Conservation (phyloP, 371 early-diverging fungal genomes). For the Mortierella sp. region DNA sequence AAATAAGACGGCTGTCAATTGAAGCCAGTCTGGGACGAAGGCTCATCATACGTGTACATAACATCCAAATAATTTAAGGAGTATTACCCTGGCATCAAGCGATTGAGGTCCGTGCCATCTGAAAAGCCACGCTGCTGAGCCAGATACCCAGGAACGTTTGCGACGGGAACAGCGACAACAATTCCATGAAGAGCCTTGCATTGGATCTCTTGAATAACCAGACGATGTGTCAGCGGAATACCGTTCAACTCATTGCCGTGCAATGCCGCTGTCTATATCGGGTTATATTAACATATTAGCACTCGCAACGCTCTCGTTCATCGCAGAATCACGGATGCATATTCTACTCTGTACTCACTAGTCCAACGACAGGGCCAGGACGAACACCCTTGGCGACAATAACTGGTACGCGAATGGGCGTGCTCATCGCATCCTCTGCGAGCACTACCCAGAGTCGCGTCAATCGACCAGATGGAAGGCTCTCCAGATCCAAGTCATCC, state of each 20-base stretch:
- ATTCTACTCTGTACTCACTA: slow-evolving; percentile 27
- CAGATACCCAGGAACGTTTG: slow-evolving; percentile 89
- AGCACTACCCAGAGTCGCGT: slow-evolving; percentile 70
- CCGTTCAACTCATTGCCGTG: slow-evolving; percentile 96
- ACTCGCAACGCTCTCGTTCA: too few relatives aligned
- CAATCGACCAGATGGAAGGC: slow-evolving; percentile 62
- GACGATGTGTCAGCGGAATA: slow-evolving; percentile 89
- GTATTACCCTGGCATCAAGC: slow-evolving; percentile 83
- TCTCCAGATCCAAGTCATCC: slow-evolving; percentile 58
- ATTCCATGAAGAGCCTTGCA: slow-evolving; percentile 80
- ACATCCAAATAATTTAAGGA: background rate
- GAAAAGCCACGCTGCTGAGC: slow-evolving; percentile 84
- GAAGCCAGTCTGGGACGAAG: too few relatives aligned
- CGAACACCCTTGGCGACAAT: slow-evolving; percentile 69
- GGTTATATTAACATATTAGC: too few relatives aligned
- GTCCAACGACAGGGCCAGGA: slow-evolving; percentile 66
- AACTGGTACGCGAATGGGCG: slow-evolving; percentile 71
- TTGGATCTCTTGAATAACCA: slow-evolving; percentile 83
- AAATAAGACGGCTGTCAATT: too few relatives aligned
- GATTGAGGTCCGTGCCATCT: slow-evolving; percentile 87
- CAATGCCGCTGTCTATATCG: slow-evolving; percentile 77
- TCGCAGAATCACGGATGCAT: too few relatives aligned
- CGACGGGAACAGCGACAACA: slow-evolving; percentile 89
- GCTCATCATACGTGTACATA: too few relatives aligned
- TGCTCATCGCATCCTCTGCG: slow-evolving; percentile 69